Percentiles rank a stretch among this genome's conserved stretches.
Conservation (phyloP, 2,329 filamentous ascomycete species). For the Beauveria bassiana region DNA sequence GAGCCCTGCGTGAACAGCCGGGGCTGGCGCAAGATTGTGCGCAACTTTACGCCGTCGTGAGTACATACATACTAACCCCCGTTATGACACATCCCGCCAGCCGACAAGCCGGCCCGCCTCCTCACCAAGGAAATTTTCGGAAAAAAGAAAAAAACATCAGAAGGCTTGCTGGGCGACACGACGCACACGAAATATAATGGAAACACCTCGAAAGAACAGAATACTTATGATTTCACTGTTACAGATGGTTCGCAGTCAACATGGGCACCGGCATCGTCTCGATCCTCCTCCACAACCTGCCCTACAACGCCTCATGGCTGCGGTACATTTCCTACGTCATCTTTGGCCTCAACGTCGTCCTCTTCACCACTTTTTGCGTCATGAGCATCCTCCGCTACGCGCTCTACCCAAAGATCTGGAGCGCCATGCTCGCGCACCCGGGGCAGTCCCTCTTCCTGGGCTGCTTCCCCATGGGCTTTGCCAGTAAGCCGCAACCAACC, state of each 20-base stretch:
- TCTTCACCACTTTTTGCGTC: conserved; percentile 48
- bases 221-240: no score
- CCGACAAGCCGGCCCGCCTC: background rate
- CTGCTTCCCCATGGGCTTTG: conserved; percentile 61
- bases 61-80: conserved; percentile 13
- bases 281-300: conserved; percentile 53
- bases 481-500: conserved; percentile 29
- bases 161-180: no score
- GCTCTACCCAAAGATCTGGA: conserved; percentile 59
- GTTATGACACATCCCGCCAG: background rate
- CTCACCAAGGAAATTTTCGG: background rate
- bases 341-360: conserved; percentile 49
- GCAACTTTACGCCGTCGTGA: conserved; percentile 49
- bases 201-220: no score
- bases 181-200: no score
- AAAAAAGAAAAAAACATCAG: no score
- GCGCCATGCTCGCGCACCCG: conserved; percentile 57
- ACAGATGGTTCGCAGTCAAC: conserved; percentile 49
- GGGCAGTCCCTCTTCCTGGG: conserved; percentile 62
- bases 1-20: conserved; percentile 25
- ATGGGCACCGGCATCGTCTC: conserved; percentile 65
- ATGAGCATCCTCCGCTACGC: conserved; percentile 54
- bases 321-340: conserved; percentile 52
- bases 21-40: conserved; percentile 38
- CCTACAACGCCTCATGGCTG: conserved; percentile 51